Base-by-base conservation (phyloP, 306 rosid species). In the Vigna mungo region DNA sequence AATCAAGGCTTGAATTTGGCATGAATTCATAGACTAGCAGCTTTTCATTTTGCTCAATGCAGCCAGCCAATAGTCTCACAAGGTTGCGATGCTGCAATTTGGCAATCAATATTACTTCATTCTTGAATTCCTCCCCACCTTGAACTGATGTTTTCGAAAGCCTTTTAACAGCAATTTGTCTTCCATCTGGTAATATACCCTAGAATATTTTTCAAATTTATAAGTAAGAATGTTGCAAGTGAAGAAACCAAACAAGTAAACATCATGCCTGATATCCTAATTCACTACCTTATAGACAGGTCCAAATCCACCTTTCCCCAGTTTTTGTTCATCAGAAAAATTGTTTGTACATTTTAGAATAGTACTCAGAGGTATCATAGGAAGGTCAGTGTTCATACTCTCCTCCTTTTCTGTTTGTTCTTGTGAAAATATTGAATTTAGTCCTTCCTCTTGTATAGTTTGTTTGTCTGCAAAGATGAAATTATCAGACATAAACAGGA, bases 21-120 rank as follows among this genome's bases (percentile, higher is more conserved):
- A 89, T 82, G 74, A 79, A 86, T 80, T 92, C 97, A 51, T 90
- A 92, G 2, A 90, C 41, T 34, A 87, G 89, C n/a, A 88, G 77
- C 84, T 86, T 91, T 78, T 91, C 96, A 23, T 84, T 86, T 83
- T 73, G 87, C 20, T 87, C 89, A 58, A 87, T 63, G 85, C 90
- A 69, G 49, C 87, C 87, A 16, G 88, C 93, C 64, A 92, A 55
- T 17, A 92, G 84, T 86, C 90, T 84, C 36, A 90, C 91, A 37
- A 92, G 90, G 85, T 90, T 92, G 16, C 85, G 68, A 16, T 88
- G 96, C 60, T 92, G 97, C 78, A 92, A 90, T 81, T 87, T 90
- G 0, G 88, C 88, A 21, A 90, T 84, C 70, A 89, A 80, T 54
- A 81, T 27, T 17, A 90, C 88, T 77, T 84, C 88, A 77, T 81